Conservation (phyloP, 192 early-diverging fungal species). For the Backusella mclennaniae region DNA sequence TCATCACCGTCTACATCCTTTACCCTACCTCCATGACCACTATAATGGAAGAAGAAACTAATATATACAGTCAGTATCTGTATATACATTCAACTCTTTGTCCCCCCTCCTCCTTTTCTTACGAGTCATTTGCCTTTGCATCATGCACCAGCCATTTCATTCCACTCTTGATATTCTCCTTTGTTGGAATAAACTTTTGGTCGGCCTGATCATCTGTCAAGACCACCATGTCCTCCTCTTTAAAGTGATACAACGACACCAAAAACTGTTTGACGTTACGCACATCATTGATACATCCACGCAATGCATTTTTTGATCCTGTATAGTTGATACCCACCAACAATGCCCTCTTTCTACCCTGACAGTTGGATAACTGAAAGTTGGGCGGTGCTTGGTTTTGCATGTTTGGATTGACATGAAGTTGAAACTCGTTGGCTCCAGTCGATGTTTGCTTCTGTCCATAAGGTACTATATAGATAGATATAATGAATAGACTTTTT, state of each 20-base stretch:
- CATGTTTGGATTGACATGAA: slow-evolving; percentile 30
- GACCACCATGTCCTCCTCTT: slow-evolving; percentile 64
- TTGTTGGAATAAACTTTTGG: slow-evolving; percentile 64
- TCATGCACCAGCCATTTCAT: slow-evolving; percentile 81
- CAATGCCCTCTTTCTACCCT: slow-evolving; percentile 78
- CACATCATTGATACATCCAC: slow-evolving; percentile 86
- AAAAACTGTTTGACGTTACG: slow-evolving; percentile 73
- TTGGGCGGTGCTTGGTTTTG: slow-evolving; percentile 31
- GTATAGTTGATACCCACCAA: slow-evolving; percentile 95
- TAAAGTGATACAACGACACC: slow-evolving; percentile 61
- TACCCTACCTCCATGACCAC: slow-evolving; percentile 71
- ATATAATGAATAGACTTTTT: neutral
- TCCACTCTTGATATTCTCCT: slow-evolving; percentile 68
- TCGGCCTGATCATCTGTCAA: slow-evolving; percentile 76
- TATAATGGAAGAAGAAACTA: slow-evolving; percentile 80
- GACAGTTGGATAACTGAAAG: slow-evolving; percentile 54
- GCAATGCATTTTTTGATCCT: slow-evolving; percentile 57
- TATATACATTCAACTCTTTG: neutral
- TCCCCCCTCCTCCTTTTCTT: slow-evolving; percentile 1
- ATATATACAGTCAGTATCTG: neutral
- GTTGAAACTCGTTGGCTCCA: slow-evolving; percentile 12
- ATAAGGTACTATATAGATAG: slow-evolving; percentile 16
- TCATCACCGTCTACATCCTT: slow-evolving; percentile 66
- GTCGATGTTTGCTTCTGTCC: neutral
- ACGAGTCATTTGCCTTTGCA: slow-evolving; percentile 73